Evolutionary conservation across 2,329 filamentous ascomycete genomes (phyloP).

Genomic region (Tolypocladium cylindrosporum): DNA sequence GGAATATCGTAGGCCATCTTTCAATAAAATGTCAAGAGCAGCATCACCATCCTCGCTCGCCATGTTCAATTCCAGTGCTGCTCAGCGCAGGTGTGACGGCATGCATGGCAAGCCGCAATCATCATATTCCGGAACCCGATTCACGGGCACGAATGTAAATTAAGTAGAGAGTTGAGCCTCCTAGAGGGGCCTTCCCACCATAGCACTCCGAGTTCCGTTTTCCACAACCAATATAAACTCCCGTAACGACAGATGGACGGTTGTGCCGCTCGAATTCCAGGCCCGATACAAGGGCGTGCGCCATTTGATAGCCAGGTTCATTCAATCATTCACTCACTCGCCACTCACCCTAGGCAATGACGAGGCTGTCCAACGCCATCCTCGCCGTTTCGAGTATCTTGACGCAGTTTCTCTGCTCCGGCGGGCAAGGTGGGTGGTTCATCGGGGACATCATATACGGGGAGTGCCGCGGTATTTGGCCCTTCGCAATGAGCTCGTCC

Average conservation of each 20-base stretch:
- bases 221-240: neutral
- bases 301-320: neutral
- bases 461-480: slow-evolving; percentile 16
- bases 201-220: neutral
- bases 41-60: neutral
- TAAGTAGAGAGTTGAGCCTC: neutral
- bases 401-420: slow-evolving; percentile 32
- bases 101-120: neutral
- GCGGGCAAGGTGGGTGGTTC: slow-evolving; percentile 15
- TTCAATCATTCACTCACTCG: neutral
- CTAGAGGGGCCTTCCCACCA: neutral
- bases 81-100: neutral
- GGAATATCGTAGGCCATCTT: neutral
- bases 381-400: slow-evolving; percentile 45
- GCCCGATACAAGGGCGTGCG: neutral
- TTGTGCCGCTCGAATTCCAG: neutral
- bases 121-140: neutral
- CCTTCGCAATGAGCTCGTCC: slow-evolving; percentile 33
- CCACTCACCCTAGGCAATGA: slow-evolving; percentile 33
- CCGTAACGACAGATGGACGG: neutral
- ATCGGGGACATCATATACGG: slow-evolving; percentile 14
- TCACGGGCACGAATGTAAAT: neutral
- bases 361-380: slow-evolving; percentile 40
- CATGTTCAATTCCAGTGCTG: neutral
- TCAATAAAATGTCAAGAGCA: neutral